Evolutionary conservation across 345 rosid species (phyloP), one percentile per base, ranked within the genome.

Genomic region (Lepidium sativum): DNA sequence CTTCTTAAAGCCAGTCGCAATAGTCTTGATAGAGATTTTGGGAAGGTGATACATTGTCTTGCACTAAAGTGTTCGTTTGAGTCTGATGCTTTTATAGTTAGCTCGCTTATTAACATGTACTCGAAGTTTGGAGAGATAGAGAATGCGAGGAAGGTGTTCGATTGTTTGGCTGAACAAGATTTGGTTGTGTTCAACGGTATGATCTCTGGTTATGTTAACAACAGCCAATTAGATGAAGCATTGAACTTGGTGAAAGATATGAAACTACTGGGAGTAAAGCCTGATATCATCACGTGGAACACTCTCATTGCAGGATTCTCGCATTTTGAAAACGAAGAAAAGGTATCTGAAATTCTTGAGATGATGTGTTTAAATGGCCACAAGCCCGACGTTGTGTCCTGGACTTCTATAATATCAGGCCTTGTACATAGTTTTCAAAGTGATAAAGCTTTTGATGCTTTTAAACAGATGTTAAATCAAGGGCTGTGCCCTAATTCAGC

Each of bases 401-500:
- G 96, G 97, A 89, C 96, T 37, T 84, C 96, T 0, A 54, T 89
- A 27, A 84, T 87, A 67, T 83, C 97, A 20, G n/a, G 97, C 21
- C 69, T 82, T 42, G 94, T 89, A 55, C 84, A 87, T 67, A 92
- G 81, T 71, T 83, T 82, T 14, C 68, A 42, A n/a, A 73, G 75
- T 9, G 64, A 43, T 27, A 80, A 80, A 25, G 98, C 94, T 25
- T 82, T 89, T 3, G 52, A 13, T 68, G 75, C 81, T 9, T 92
- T 92, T 38, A 79, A 34, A 70, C 61, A 75, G 77, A 89, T 87
- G 97, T 49, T 87, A 75, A 45, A 63, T 23, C 63, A 10, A 13
- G 80, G 90, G n/a, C 15, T 82, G 38, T 43, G 17, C 59, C 97
- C 98, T 1, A 83, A 59, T 37, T 75, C 83, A 1, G 84, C 83